Base-by-base conservation (phyloP, 139 green algal species). In the Desmodesmus armatus region DNA sequence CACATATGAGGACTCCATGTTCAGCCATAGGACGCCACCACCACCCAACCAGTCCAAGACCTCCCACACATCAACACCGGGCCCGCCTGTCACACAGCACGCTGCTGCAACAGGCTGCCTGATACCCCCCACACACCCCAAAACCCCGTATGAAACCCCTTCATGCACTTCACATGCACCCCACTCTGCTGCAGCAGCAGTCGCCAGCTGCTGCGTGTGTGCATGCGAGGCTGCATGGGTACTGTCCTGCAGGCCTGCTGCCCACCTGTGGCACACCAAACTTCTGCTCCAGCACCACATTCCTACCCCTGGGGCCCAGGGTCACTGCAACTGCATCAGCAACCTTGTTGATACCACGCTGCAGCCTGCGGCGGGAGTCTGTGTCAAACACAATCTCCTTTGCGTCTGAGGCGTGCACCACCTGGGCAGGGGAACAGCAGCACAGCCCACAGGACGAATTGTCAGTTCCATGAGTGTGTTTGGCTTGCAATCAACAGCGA, bases 301-400 rank as follows among this genome's bases (percentile, higher is more conserved):
- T 99, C 92, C 70, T 79, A 98, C 96, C 97, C 63, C 97, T 91
- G 4, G 97, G 97, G 35, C 97, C 97, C 65, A 99, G 93, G 1
- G 97, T 99, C 19, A 99, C 95, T 2, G 90, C 92, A 25, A 99
- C 97, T 21, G 97, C 97, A 70, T 99, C 96, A 19, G 97, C 97
- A 25, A 99, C 93, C 92, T 99, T 99, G 91, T 99, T 98, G 86
- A 99, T 99, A 70, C 97, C 97, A 31, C 83, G 73, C 85, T 98
- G 96, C 90, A 99, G 96, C 80, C 92, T 94, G 29, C 86, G 88
- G 33, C 97, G 92, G 6, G 94, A 97, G 31, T 93, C 93, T 40
- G 92, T 92, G 86, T 99, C 97, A 83, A 99, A 99, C 2, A 96
- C 70, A 55, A 99, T 98, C 53, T 99, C 94, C 91, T 99, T 99